Evolutionary conservation across 495 filamentous ascomycete genomes (phyloP).

Genomic region (Penicillium canariense): DNA sequence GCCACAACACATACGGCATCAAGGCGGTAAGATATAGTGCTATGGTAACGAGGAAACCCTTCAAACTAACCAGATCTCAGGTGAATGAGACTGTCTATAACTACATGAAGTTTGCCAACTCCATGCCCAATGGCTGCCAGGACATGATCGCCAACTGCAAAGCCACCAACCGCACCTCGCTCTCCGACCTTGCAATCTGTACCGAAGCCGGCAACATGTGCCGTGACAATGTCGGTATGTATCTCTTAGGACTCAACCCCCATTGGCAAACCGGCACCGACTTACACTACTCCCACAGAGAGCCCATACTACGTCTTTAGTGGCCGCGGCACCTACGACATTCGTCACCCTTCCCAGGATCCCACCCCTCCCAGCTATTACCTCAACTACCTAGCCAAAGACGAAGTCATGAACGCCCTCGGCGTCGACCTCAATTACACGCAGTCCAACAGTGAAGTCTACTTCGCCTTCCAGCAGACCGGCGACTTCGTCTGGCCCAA

Average conservation of each 20-base stretch:
- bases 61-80: conserved; percentile 12
- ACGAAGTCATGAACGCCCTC: conserved; percentile 56
- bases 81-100: conserved; percentile 57
- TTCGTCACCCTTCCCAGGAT: conserved; percentile 49
- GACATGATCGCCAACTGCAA: conserved; percentile 53
- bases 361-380: conserved; percentile 62
- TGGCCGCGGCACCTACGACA: conserved; percentile 60
- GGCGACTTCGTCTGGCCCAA: conserved; percentile 48
- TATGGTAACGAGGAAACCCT: conserved; percentile 15
- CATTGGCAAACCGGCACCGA: conserved; percentile 26
- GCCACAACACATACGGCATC: conserved; percentile 74
- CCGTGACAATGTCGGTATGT: conserved; percentile 40
- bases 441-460: conserved; percentile 45
- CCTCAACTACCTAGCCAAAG: conserved; percentile 59
- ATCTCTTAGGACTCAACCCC: background rate
- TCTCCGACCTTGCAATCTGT: conserved; percentile 41
- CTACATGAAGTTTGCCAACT: conserved; percentile 47
- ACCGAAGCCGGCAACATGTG: conserved; percentile 42
- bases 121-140: conserved; percentile 57
- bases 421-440: conserved; percentile 69
- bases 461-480: conserved; percentile 54
- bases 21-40: conserved; percentile 50
- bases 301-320: conserved; percentile 30
- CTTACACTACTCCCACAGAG: conserved; percentile 28
- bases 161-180: conserved; percentile 40